Conservation (phyloP, 495 filamentous ascomycete species). For the Penicillium crystallinum region DNA sequence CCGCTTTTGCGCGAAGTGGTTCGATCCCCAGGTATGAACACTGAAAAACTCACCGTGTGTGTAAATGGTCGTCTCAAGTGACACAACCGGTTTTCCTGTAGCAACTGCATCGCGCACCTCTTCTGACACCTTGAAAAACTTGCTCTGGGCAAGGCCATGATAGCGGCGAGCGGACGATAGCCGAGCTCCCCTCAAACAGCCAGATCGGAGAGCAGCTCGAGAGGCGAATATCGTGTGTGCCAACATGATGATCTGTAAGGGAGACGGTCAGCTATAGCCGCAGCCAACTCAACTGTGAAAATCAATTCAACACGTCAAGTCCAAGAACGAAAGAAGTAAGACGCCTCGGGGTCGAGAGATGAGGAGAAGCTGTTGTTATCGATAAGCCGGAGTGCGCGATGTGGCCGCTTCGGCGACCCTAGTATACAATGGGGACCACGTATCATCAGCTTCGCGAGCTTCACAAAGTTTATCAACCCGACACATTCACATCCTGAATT, state of each 20-base stretch:
- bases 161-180: constrained; percentile 19
- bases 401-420: constrained; percentile 38
- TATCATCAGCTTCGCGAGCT: constrained; percentile 34
- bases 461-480: constrained; percentile 11
- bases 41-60: constrained; percentile 56
- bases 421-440: constrained; percentile 40
- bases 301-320: background rate
- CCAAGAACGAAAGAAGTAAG: constrained; percentile 10
- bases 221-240: constrained; percentile 27
- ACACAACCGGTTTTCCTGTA: constrained; percentile 73
- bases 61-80: constrained; percentile 88
- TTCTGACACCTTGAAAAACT: constrained; percentile 68
- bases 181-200: constrained; percentile 12
- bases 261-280: background rate
- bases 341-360: constrained; percentile 8
- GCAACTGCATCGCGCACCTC: constrained; percentile 75
- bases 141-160: constrained; percentile 39
- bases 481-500: constrained; percentile 12
- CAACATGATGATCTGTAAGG: background rate
- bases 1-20: constrained; percentile 1
- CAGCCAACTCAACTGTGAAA: background rate
- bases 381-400: constrained; percentile 31
- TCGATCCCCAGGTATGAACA: background rate
- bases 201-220: constrained; percentile 22
- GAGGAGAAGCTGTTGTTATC: constrained; percentile 27